These are phyloP conservation scores for Batkoa obscura DNA, from an alignment of 371 early-diverging fungal species.

Conservation along the genomic window DNA sequence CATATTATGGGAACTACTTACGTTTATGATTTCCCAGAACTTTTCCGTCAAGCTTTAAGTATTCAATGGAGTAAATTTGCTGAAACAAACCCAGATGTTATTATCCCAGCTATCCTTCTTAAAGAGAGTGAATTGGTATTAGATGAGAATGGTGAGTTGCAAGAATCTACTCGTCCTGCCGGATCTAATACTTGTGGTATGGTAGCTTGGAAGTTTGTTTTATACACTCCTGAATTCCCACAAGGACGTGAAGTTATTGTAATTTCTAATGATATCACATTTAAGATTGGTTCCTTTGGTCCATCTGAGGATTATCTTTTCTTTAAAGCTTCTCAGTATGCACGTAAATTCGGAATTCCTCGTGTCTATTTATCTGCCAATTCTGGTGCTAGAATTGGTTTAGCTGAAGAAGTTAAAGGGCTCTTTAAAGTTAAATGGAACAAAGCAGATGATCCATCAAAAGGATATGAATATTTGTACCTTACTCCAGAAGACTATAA, in stretches of 20 bases:
- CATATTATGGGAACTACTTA: conserved; percentile 95
- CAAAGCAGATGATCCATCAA: conserved; percentile 51
- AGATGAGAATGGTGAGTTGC: conserved; percentile 58
- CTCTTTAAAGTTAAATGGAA: conserved; percentile 78
- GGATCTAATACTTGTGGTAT: conserved; percentile 89
- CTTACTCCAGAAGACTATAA: conserved; percentile 54
- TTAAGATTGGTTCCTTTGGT: conserved; percentile 94
- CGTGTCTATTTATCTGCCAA: conserved; percentile 95
- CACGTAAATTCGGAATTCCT: conserved; percentile 70
- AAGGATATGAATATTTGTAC: conserved; percentile 88
- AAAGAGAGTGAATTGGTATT: conserved; percentile 72
- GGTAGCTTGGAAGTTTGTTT: conserved; percentile 84
- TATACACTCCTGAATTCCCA: conserved; percentile 90
- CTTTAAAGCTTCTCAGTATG: conserved; percentile 74
- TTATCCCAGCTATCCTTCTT: conserved; percentile 46
- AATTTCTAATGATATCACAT: conserved; percentile 96
- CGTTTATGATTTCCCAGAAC: conserved; percentile 93
- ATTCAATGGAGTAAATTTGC: conserved; percentile 50
- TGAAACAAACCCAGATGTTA: conserved; percentile 26
- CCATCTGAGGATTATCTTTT: conserved; percentile 86
- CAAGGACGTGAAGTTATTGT: conserved; percentile 73
- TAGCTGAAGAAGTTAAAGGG: conserved; percentile 78
- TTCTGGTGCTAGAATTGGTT: conserved; percentile 98
- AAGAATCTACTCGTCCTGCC: conserved; percentile 60
- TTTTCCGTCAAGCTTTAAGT: conserved; percentile 73